Conservation (phyloP, 2,329 filamentous ascomycete species). For the Exophiala bonariae region DNA sequence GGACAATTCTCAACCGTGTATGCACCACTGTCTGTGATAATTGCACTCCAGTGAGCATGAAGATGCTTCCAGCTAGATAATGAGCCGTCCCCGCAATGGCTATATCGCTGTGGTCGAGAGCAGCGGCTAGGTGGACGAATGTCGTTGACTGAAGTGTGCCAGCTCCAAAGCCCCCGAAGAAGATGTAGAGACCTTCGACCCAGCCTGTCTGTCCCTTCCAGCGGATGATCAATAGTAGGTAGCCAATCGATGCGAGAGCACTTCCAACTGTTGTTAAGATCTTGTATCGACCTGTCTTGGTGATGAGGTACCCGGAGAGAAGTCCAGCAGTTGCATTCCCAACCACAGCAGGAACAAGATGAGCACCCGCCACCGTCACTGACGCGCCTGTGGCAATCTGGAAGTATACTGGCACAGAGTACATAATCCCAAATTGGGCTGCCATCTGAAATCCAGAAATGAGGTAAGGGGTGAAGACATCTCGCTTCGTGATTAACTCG, state of each 20-base stretch:
- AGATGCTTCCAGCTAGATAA: conserved; percentile 36
- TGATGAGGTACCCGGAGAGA: conserved; percentile 58
- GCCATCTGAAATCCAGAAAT: conserved; percentile 55
- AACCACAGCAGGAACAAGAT: conserved; percentile 66
- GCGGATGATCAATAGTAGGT: conserved; percentile 52
- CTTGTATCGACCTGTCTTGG: conserved; percentile 62
- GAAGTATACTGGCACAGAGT: conserved; percentile 62
- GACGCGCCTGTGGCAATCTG: conserved; percentile 61
- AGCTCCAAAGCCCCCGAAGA: conserved; percentile 56
- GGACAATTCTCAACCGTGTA: neutral
- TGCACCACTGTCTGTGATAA: conserved; percentile 12
- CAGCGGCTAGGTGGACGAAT: conserved; percentile 52
- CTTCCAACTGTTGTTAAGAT: conserved; percentile 53
- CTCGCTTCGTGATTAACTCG: conserved; percentile 43
- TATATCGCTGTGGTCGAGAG: conserved; percentile 46
- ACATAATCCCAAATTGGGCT: conserved; percentile 58
- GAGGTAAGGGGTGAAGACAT: conserved; percentile 55
- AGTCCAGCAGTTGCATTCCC: conserved; percentile 67
- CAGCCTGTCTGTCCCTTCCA: conserved; percentile 62
- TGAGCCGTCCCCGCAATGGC: conserved; percentile 52
- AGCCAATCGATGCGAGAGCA: conserved; percentile 51
- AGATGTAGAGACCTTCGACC: conserved; percentile 59
- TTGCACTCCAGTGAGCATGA: conserved; percentile 15
- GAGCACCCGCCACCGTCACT: conserved; percentile 58
- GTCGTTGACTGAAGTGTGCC: conserved; percentile 48